phyloP scores from a whole-genome alignment of 164 flowering plant species.

The Buxus sempervirens region DNA sequence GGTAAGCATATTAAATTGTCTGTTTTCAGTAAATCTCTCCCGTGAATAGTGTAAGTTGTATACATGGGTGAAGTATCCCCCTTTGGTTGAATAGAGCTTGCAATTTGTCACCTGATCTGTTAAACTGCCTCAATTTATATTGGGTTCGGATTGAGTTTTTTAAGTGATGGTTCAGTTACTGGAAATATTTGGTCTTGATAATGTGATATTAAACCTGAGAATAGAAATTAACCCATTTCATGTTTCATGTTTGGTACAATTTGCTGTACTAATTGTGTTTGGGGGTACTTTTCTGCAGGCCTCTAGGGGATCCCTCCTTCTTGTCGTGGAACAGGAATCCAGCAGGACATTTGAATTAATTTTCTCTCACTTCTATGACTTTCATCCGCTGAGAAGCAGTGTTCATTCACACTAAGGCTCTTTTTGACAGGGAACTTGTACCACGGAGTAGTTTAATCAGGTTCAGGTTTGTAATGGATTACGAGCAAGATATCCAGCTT shows the following conservation, averaged over 20 bases:
- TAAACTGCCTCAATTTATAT: too few relatives aligned
- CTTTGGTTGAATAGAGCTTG: too few relatives aligned
- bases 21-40: too few relatives aligned
- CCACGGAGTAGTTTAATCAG: background rate
- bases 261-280: conserved; percentile 1
- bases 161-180: background rate
- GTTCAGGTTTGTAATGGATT: background rate
- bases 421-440: background rate
- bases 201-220: too few relatives aligned
- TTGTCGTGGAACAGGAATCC: conserved; percentile 78
- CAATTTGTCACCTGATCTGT: too few relatives aligned
- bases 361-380: background rate
- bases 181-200: background rate
- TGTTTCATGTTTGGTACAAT: background rate
- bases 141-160: too few relatives aligned
- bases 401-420: background rate
- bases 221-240: background rate
- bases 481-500: background rate
- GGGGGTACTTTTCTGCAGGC: conserved; percentile 43
- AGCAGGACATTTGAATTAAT: conserved; percentile 35
- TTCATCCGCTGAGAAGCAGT: background rate
- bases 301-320: conserved; percentile 74
- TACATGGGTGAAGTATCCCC: too few relatives aligned
- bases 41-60: too few relatives aligned
- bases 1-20: too few relatives aligned